These are phyloP conservation scores for Brassica rapa DNA, from an alignment of 345 rosid species.

Conservation along the genomic window DNA sequence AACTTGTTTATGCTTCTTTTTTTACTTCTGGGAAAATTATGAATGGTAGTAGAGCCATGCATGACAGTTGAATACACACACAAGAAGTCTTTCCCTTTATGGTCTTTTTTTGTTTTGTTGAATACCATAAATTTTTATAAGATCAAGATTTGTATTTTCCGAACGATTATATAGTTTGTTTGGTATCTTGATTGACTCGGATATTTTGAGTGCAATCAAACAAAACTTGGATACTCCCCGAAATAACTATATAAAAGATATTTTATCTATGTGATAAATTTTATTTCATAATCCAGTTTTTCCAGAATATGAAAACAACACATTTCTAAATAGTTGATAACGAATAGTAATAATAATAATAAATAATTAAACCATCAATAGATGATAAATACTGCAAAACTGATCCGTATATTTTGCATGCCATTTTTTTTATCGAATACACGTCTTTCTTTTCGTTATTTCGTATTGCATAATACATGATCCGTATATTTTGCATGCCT, in stretches of 20 bases:
- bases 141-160: not conserved
- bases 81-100: not conserved
- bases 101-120: not conserved
- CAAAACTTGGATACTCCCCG: too few species aligned
- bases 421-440: too few species aligned
- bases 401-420: too few species aligned
- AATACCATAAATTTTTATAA: not conserved
- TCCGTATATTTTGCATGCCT: not conserved
- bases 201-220: not conserved
- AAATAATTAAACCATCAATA: not conserved
- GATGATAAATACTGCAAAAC: not conserved
- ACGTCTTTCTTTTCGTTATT: not conserved
- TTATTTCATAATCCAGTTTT: not conserved
- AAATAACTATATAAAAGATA: too few species aligned
- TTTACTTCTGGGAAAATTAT: not conserved
- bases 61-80: not conserved
- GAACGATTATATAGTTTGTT: not conserved
- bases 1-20: too few species aligned
- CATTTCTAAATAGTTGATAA: not conserved
- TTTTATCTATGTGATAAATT: too few species aligned
- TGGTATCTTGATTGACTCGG: not conserved
- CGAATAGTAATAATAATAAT: too few species aligned
- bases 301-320: not conserved
- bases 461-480: not conserved
- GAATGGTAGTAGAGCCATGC: not conserved